A percentile compares a stretch with the other conserved stretches of the same genome.
Evolutionary conservation across 192 early-diverging fungal genomes (phyloP).

Genomic region (Kickxella alabastrina): DNA sequence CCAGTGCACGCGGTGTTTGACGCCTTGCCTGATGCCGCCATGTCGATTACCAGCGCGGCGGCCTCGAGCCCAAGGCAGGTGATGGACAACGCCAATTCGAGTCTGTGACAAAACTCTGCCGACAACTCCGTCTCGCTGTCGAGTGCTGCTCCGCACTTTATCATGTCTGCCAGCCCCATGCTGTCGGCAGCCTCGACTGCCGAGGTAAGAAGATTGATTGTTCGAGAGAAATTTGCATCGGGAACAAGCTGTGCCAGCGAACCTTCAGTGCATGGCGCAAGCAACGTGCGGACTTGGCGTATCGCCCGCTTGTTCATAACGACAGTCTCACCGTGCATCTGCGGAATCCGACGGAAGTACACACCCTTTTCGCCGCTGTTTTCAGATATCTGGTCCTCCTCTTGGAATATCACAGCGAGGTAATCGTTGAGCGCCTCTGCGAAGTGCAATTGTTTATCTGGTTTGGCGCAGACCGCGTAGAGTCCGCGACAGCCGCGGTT

Average conservation of each 20-base stretch:
- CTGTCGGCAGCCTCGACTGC: slow-evolving; percentile 25
- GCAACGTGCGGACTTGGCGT: slow-evolving; percentile 13
- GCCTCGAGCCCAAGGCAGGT: slow-evolving; percentile 38
- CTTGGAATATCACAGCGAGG: slow-evolving; percentile 25
- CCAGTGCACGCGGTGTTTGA: slow-evolving; percentile 21
- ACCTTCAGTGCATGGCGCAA: slow-evolving; percentile 13
- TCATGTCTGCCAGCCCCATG: slow-evolving; percentile 24
- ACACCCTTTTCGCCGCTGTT: background rate
- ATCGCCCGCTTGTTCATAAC: slow-evolving; percentile 25
- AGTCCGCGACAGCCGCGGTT: background rate
- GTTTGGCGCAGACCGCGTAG: no score
- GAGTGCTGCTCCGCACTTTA: slow-evolving; percentile 21
- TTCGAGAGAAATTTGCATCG: slow-evolving; percentile 15
- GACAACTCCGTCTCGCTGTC: slow-evolving; percentile 15
- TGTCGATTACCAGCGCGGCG: slow-evolving; percentile 11
- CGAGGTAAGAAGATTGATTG: slow-evolving; percentile 21
- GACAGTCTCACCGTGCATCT: background rate
- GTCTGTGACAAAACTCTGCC: slow-evolving; percentile 12
- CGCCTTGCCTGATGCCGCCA: slow-evolving; percentile 28
- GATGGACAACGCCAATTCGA: slow-evolving; percentile 14
- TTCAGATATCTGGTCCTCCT: slow-evolving; percentile 23
- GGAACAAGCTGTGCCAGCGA: slow-evolving; percentile 11
- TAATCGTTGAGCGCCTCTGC: slow-evolving; percentile 20
- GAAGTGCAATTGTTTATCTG: background rate
- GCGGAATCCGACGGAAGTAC: slow-evolving; percentile 10